These are phyloP conservation scores for Aspergillus pseudoglaucus DNA, from an alignment of 2,329 filamentous ascomycete genomes.

Conservation along the genomic window DNA sequence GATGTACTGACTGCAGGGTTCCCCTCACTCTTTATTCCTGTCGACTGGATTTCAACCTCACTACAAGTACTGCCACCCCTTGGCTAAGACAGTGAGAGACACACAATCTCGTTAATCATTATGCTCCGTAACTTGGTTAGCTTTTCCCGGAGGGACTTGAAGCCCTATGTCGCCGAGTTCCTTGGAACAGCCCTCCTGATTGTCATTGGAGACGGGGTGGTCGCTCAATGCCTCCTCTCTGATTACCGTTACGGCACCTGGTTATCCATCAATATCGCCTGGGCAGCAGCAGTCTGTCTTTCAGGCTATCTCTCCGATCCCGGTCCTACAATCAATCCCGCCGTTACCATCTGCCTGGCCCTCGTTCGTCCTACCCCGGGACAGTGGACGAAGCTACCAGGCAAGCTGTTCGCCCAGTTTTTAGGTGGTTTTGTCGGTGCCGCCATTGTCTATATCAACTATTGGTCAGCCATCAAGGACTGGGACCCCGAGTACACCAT, in stretches of 20 bases:
- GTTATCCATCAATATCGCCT: slow-evolving; percentile 29
- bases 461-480: slow-evolving; percentile 22
- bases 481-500: slow-evolving; percentile 28
- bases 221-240: slow-evolving; percentile 25
- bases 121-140: not conserved
- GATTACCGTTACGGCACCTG: slow-evolving; percentile 29
- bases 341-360: slow-evolving; percentile 19
- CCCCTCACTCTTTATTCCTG: too few relatives aligned
- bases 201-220: slow-evolving; percentile 27
- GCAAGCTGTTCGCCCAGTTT: slow-evolving; percentile 22
- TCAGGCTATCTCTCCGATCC: slow-evolving; percentile 22
- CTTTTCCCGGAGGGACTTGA: slow-evolving; percentile 14
- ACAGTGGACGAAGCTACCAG: slow-evolving; percentile 23
- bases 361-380: slow-evolving; percentile 21
- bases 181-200: slow-evolving; percentile 26
- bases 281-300: slow-evolving; percentile 24
- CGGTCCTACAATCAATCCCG: slow-evolving; percentile 23
- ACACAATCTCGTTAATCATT: not conserved
- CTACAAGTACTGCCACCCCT: not conserved
- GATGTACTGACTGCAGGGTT: too few relatives aligned
- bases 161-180: slow-evolving; percentile 25
- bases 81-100: not conserved
- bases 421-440: slow-evolving; percentile 26
- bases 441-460: slow-evolving; percentile 24
- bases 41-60: too few relatives aligned